A percentile compares a stretch with the other conserved stretches of the same genome.
phyloP scores from a whole-genome alignment of 2,329 filamentous ascomycete genomes.

The Colletotrichum sp. region DNA sequence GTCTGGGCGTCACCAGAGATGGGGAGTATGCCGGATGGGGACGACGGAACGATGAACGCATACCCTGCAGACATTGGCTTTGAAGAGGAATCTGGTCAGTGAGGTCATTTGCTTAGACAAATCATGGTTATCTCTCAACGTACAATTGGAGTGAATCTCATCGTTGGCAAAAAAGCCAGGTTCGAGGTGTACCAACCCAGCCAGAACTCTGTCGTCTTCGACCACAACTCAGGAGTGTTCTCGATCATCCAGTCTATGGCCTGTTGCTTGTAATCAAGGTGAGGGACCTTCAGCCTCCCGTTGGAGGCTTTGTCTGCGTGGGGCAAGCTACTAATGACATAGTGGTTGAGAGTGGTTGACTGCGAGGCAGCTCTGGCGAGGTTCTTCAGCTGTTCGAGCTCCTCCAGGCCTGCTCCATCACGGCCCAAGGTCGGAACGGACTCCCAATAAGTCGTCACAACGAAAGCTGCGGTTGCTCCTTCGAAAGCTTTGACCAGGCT shows the following conservation, averaged over 20 bases:
- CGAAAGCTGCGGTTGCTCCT: background rate
- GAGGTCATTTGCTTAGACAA: background rate
- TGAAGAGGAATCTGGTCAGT: background rate
- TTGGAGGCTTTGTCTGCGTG: slow-evolving; percentile 32
- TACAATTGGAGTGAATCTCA: background rate
- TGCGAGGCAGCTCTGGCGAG: slow-evolving; percentile 44
- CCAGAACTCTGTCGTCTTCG: slow-evolving; percentile 46
- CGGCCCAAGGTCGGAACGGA: background rate
- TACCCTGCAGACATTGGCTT: slow-evolving; percentile 20
- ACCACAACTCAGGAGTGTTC: slow-evolving; percentile 28
- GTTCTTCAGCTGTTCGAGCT: slow-evolving; percentile 44
- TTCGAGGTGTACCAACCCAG: slow-evolving; percentile 40
- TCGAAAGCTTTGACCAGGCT: background rate
- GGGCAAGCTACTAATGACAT: slow-evolving; percentile 50
- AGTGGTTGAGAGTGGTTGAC: slow-evolving; percentile 43
- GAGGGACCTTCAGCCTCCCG: slow-evolving; percentile 38
- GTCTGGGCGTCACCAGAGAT: slow-evolving; percentile 26
- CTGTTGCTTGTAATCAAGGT: slow-evolving; percentile 47
- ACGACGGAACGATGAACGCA: slow-evolving; percentile 23
- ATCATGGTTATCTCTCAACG: background rate
- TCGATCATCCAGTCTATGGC: slow-evolving; percentile 44
- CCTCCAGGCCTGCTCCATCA: slow-evolving; percentile 28
- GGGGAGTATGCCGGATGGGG: slow-evolving; percentile 25
- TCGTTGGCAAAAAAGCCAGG: slow-evolving; percentile 13
- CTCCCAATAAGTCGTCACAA: background rate